Evolutionary conservation across 2,329 filamentous ascomycete species (phyloP).

Genomic region (Hirsutella minnesotensis): DNA sequence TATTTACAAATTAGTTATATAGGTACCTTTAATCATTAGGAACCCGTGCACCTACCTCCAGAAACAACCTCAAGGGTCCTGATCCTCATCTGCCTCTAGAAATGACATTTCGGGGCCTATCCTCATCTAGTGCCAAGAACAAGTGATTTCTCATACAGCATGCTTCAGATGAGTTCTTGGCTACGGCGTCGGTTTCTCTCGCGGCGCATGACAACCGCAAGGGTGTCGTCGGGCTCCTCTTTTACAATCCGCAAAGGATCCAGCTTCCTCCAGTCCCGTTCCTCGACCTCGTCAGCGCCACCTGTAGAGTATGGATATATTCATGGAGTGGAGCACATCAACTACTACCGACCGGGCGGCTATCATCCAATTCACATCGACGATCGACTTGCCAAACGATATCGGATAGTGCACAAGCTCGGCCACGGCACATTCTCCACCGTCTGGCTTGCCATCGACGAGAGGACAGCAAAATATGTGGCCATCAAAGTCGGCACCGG

Average conservation of each 20-base stretch:
- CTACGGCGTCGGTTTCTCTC: neutral
- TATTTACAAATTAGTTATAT: too few relatives aligned
- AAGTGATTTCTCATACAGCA: too few relatives aligned
- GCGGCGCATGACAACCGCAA: neutral
- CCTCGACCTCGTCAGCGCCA: constrained; percentile 1
- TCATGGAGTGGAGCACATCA: constrained; percentile 12
- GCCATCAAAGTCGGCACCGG: constrained; percentile 21
- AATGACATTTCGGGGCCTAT: too few relatives aligned
- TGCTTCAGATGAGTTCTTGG: neutral
- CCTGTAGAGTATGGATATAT: constrained; percentile 9
- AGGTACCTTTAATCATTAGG: too few relatives aligned
- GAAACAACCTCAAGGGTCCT: too few relatives aligned
- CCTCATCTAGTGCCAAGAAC: too few relatives aligned
- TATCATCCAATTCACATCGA: constrained; percentile 26
- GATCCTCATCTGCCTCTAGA: too few relatives aligned
- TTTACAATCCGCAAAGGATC: neutral
- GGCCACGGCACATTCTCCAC: constrained; percentile 19
- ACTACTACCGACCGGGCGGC: constrained; percentile 20
- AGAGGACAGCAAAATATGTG: constrained; percentile 13
- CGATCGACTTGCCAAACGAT: constrained; percentile 19
- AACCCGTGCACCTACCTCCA: too few relatives aligned
- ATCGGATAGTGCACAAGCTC: constrained; percentile 17
- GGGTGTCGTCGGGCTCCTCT: neutral
- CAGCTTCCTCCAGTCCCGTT: constrained; percentile 1
- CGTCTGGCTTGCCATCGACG: constrained; percentile 20